Conservation (phyloP, 2,329 filamentous ascomycete species). For the Paracorniculantispora psalliotae region DNA sequence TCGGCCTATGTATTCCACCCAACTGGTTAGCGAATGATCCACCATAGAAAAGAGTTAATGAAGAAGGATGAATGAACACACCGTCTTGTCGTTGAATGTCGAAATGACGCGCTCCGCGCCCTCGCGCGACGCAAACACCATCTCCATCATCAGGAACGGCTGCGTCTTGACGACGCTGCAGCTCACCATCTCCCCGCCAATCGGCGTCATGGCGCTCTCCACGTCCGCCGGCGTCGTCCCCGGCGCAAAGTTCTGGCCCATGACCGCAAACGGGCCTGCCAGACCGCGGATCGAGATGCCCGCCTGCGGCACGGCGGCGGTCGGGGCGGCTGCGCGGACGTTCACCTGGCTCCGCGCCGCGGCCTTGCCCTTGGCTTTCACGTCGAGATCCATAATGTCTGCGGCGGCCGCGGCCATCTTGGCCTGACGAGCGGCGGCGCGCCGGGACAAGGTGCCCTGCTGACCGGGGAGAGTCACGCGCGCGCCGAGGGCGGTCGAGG, state of each 20-base stretch:
- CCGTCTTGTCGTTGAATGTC: conserved; percentile 74
- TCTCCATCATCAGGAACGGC: conserved; percentile 72
- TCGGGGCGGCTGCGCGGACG: conserved; percentile 20
- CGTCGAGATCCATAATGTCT: conserved; percentile 33
- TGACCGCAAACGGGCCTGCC: conserved; percentile 65
- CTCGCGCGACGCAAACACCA: conserved; percentile 66
- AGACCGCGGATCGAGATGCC: conserved; percentile 70
- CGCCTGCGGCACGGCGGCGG: conserved; percentile 19
- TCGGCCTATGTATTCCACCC: conserved; percentile 55
- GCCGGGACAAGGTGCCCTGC: conserved; percentile 20
- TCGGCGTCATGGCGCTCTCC: conserved; percentile 71
- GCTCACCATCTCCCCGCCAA: conserved; percentile 63
- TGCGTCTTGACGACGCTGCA: conserved; percentile 63
- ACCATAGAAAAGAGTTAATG: too few species aligned
- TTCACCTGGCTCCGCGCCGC: conserved; percentile 18
- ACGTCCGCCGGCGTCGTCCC: conserved; percentile 80
- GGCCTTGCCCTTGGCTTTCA: conserved; percentile 17
- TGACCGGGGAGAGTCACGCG: conserved; percentile 39
- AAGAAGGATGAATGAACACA: too few species aligned
- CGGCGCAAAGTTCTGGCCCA: conserved; percentile 76
- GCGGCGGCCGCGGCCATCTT: conserved; percentile 41
- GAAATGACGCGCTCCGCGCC: conserved; percentile 70
- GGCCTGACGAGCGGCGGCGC: conserved; percentile 26
- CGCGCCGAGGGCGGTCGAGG: conserved; percentile 38
- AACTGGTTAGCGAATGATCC: neutral